Base-by-base conservation (phyloP, 2,329 filamentous ascomycete species). In the Escovopsis sp. region DNA sequence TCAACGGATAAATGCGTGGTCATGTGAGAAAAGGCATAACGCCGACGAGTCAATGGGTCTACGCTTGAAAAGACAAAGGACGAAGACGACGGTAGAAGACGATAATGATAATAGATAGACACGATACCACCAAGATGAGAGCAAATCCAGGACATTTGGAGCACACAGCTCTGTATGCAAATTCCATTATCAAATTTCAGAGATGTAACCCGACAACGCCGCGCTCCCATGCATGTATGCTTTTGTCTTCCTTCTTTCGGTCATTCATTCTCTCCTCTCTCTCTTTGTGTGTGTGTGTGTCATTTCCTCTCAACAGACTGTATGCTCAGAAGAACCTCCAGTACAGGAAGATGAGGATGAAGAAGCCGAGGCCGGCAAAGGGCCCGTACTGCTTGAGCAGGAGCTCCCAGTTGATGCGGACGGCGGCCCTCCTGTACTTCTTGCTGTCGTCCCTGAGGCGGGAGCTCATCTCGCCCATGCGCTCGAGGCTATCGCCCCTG, bases 321-420 rank as follows among this genome's bases (percentile, higher is more conserved):
- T 12, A 10, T 32, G 11, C 12, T 67, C 59, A 95, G 63, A 94
- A 94, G 67, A 96, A 95, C 49, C 87, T 78, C 82, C 86, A 89
- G 73, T 83, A 93, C 48, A 96, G 65, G 63, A 96, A 87, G 48
- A 95, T 61, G 42, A 96, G 60, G 47, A 96, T 80, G 48, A 96
- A 77, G 45, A 94, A 69, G 2, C 74, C 86, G 45, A 96, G 67
- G 3, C 73, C 85, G 26, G 75, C 89, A 63, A 96, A 80, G 3
- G 91, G 91, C 1, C 87, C 91, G 59, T 96, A 98, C 76, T 95
- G 89, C 71, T 95, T 95, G 48, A 96, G 51, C 59, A 98, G 67
- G 60, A 96, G 66, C 62, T 98, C 89, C 93, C 91, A 98, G 62
- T 98, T 98, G 62, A 98, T 98, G 58, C 83, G 75, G 44, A 94